Percentiles rank a stretch among this genome's conserved stretches.
Evolutionary conservation across 148 eudicot species (phyloP).

Genomic region (Rhododendron griersonianum): DNA sequence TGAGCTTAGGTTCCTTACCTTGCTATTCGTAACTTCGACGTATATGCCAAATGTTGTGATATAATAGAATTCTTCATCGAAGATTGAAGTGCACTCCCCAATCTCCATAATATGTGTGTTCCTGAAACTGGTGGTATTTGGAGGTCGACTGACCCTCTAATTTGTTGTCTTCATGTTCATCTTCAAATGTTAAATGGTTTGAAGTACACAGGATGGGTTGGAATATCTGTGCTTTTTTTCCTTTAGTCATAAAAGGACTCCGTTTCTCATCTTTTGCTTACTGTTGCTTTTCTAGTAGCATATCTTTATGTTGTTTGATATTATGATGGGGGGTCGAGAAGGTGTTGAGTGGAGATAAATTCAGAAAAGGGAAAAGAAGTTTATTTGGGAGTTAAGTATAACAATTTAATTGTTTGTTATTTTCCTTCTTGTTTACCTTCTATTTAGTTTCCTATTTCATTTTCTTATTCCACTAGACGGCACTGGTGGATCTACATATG

Average conservation of each 20-base stretch:
- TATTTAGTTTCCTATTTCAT: background rate
- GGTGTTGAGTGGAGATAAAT: background rate
- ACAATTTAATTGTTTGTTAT: background rate
- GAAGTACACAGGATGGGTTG: background rate
- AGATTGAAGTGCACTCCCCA: background rate
- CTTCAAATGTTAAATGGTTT: background rate
- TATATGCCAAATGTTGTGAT: background rate
- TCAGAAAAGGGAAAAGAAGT: background rate
- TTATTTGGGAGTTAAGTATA: background rate
- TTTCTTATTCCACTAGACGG: background rate
- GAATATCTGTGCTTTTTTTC: background rate
- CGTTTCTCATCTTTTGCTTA: background rate
- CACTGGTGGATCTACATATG: background rate
- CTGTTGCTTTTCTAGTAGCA: background rate
- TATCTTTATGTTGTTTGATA: background rate
- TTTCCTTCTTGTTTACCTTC: background rate
- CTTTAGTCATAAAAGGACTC: background rate
- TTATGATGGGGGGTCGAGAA: background rate
- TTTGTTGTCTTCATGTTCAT: background rate
- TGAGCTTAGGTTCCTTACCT: background rate
- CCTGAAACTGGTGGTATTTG: background rate
- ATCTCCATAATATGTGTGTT: background rate
- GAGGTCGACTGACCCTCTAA: background rate
- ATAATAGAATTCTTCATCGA: background rate
- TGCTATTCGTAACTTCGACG: background rate